These are phyloP conservation scores for Trichoderma endophyticum DNA, from an alignment of 2,329 filamentous ascomycete genomes.

Conservation along the genomic window DNA sequence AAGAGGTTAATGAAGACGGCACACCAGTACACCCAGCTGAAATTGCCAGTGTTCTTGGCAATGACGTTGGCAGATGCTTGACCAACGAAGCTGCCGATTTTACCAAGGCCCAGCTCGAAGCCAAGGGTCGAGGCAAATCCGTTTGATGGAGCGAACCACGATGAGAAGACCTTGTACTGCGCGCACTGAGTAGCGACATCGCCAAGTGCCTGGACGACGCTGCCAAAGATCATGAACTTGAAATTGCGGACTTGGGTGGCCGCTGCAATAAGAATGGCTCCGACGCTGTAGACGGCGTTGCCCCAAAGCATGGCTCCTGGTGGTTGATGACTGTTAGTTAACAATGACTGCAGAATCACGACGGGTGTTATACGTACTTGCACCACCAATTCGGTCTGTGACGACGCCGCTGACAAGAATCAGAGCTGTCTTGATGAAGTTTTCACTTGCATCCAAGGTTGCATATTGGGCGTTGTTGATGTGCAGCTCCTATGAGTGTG, in stretches of 20 bases:
- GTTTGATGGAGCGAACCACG: slow-evolving; percentile 60
- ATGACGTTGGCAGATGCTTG: slow-evolving; percentile 60
- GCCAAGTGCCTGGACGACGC: slow-evolving; percentile 55
- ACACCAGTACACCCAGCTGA: slow-evolving; percentile 61
- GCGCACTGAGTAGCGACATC: slow-evolving; percentile 63
- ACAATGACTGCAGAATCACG: background rate
- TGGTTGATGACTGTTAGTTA: background rate
- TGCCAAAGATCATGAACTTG: slow-evolving; percentile 58
- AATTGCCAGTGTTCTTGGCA: slow-evolving; percentile 53
- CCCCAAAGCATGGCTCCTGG: slow-evolving; percentile 55
- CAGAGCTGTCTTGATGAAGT: slow-evolving; percentile 58
- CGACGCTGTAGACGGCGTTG: slow-evolving; percentile 57
- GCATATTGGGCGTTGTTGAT: slow-evolving; percentile 61
- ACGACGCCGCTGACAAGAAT: slow-evolving; percentile 54
- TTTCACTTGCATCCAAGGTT: slow-evolving; percentile 56
- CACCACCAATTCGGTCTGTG: slow-evolving; percentile 58
- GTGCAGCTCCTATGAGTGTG: slow-evolving; percentile 41
- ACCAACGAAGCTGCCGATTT: slow-evolving; percentile 59
- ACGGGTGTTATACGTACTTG: slow-evolving; percentile 34
- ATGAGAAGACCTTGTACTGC: slow-evolving; percentile 63
- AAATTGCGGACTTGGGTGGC: slow-evolving; percentile 55
- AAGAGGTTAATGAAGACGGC: slow-evolving; percentile 63
- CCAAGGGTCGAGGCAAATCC: slow-evolving; percentile 61
- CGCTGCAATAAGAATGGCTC: slow-evolving; percentile 57
- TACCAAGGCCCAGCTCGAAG: slow-evolving; percentile 58